Evolutionary conservation across 2,329 filamentous ascomycete genomes (phyloP).

Genomic region (Colletotrichum magnum): DNA sequence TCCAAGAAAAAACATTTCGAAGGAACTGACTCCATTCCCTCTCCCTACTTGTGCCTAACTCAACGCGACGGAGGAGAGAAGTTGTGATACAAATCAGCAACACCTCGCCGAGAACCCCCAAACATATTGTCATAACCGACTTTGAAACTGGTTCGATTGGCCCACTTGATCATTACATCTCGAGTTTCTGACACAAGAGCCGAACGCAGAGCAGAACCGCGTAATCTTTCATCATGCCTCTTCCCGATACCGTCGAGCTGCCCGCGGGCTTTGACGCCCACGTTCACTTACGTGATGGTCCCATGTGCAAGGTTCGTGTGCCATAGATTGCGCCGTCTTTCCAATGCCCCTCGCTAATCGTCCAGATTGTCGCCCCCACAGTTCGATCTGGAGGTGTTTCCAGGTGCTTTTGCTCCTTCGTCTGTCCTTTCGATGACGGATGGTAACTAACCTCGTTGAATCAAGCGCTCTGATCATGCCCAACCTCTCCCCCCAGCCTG

Average conservation of each 20-base stretch:
- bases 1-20: constrained; percentile 40
- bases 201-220: too few species aligned
- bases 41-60: too few species aligned
- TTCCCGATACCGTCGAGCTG: constrained; percentile 60
- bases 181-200: background rate
- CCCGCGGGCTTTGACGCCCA: constrained; percentile 78
- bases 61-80: too few species aligned
- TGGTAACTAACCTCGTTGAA: background rate
- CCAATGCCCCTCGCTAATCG: background rate
- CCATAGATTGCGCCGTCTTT: too few species aligned
- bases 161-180: too few species aligned
- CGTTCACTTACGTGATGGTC: constrained; percentile 79
- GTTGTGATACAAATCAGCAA: background rate
- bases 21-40: background rate
- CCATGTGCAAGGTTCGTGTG: constrained; percentile 65
- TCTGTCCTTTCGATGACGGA: background rate
- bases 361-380: constrained; percentile 60
- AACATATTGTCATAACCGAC: background rate
- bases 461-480: constrained; percentile 59
- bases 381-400: constrained; percentile 74
- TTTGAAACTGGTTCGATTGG: too few species aligned
- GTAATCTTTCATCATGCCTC: constrained; percentile 30
- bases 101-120: background rate
- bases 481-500: constrained; percentile 73
- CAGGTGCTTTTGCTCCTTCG: constrained; percentile 44